Evolutionary conservation across 83 land plant genomes (phyloP).

Genomic region (Picea abies): DNA sequence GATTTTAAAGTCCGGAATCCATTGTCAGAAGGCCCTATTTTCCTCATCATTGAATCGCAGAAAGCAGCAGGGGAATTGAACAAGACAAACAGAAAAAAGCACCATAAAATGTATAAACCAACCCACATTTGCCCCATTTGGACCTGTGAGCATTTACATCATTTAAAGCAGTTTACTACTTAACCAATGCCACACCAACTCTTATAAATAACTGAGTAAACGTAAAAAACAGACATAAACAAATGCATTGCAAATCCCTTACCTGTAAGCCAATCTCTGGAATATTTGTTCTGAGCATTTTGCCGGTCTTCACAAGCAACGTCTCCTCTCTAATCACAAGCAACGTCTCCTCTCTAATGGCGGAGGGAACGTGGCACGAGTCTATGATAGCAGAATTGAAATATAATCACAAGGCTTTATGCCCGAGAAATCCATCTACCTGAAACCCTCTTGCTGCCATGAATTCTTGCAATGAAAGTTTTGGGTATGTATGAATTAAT

Average conservation of each 20-base stretch:
- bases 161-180: neutral
- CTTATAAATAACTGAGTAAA: neutral
- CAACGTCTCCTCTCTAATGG: too few species aligned
- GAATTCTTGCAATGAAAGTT: too few species aligned
- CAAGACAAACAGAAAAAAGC: neutral
- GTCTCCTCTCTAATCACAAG: neutral
- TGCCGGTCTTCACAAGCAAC: neutral
- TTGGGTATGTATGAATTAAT: too few species aligned
- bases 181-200: neutral
- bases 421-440: too few species aligned
- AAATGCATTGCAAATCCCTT: too few species aligned
- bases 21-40: neutral
- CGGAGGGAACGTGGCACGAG: too few species aligned
- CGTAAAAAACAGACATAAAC: neutral
- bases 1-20: neutral
- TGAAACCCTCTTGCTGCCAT: too few species aligned
- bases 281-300: too few species aligned
- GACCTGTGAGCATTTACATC: neutral
- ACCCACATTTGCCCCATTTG: constrained; percentile 15
- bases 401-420: too few species aligned
- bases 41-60: constrained; percentile 3
- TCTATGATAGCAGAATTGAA: too few species aligned
- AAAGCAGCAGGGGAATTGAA: neutral
- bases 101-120: constrained; percentile 11
- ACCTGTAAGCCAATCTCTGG: too few species aligned